Percentiles rank a stretch among this genome's conserved stretches.
Evolutionary conservation across 2,329 filamentous ascomycete genomes (phyloP).

Genomic region (Rutstroemia sydowiana): DNA sequence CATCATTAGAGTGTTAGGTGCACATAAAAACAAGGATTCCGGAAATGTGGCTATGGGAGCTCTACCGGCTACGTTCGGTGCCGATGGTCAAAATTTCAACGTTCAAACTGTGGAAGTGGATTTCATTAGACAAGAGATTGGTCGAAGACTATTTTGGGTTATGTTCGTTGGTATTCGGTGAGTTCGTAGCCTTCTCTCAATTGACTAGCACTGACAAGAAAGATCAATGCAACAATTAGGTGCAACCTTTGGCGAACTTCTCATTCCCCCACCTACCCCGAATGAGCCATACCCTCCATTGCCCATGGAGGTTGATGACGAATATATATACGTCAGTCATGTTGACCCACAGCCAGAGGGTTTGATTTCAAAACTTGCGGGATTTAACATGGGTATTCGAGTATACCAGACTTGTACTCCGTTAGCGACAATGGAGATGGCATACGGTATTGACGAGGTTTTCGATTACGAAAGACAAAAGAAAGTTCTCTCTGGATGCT

Average conservation of each 20-base stretch:
- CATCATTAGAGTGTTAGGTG: slow-evolving; percentile 60
- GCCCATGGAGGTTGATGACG: slow-evolving; percentile 77
- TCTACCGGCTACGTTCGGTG: slow-evolving; percentile 20
- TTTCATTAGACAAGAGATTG: slow-evolving; percentile 64
- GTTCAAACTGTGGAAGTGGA: slow-evolving; percentile 37
- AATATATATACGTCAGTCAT: slow-evolving; percentile 65
- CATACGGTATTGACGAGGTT: slow-evolving; percentile 70
- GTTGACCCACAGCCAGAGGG: slow-evolving; percentile 63
- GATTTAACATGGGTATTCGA: slow-evolving; percentile 73
- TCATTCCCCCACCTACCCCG: slow-evolving; percentile 69
- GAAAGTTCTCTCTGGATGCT: slow-evolving; percentile 60
- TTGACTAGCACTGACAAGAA: not conserved
- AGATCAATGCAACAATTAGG: slow-evolving; percentile 75
- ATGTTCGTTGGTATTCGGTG: slow-evolving; percentile 67
- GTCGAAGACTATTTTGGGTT: slow-evolving; percentile 78
- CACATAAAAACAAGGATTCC: slow-evolving; percentile 45
- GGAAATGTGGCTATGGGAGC: slow-evolving; percentile 26
- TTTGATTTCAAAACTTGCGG: slow-evolving; percentile 62
- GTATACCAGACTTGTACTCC: slow-evolving; percentile 76
- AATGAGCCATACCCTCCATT: slow-evolving; percentile 71
- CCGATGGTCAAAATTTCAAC: slow-evolving; percentile 9
- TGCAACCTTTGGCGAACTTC: slow-evolving; percentile 60
- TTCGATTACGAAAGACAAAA: slow-evolving; percentile 74
- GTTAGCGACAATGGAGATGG: slow-evolving; percentile 71
- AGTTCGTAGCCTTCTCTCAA: slow-evolving; percentile 15